phyloP scores from a whole-genome alignment of 1,284 basidiomycete species.

The Malassezia equina region DNA sequence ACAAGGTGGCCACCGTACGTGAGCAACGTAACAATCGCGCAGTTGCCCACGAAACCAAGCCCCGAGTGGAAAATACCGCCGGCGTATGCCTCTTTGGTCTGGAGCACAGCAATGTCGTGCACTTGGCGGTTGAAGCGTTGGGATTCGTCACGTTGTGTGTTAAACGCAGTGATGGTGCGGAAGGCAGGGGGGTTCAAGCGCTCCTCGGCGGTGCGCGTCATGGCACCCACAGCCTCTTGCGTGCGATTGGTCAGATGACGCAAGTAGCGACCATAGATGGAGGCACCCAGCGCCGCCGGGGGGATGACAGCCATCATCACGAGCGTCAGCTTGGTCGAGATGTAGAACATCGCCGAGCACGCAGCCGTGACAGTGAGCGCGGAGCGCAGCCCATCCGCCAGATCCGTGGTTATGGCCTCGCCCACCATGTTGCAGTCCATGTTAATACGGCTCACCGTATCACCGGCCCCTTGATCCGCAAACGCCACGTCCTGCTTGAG shows the following conservation, averaged over 20 bases:
- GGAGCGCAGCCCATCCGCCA: conserved; percentile 37
- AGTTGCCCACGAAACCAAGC: conserved; percentile 88
- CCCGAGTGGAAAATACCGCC: conserved; percentile 77
- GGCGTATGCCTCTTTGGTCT: conserved; percentile 77
- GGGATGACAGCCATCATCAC: conserved; percentile 91
- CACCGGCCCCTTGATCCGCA: conserved; percentile 83
- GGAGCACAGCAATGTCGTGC: conserved; percentile 62
- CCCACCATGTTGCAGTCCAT: conserved; percentile 90
- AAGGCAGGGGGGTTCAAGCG: conserved; percentile 68
- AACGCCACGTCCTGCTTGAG: conserved; percentile 67
- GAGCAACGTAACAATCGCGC: conserved; percentile 75
- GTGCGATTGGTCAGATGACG: conserved; percentile 82
- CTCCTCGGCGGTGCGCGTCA: conserved; percentile 79
- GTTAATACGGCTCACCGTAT: conserved; percentile 80
- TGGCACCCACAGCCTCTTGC: conserved; percentile 85
- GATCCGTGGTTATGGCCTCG: conserved; percentile 59
- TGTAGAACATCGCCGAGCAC: conserved; percentile 93
- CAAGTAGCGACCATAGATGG: conserved; percentile 89
- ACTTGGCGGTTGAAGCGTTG: conserved; percentile 55
- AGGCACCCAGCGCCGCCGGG: conserved; percentile 86
- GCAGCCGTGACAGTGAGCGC: conserved; percentile 34
- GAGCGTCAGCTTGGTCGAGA: conserved; percentile 77
- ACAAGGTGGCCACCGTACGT: conserved; percentile 91
- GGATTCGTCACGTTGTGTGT: conserved; percentile 63
- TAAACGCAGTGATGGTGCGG: conserved; percentile 84